phyloP scores from a whole-genome alignment of 805 yeast genomes.

The Naumovozyma baii region DNA sequence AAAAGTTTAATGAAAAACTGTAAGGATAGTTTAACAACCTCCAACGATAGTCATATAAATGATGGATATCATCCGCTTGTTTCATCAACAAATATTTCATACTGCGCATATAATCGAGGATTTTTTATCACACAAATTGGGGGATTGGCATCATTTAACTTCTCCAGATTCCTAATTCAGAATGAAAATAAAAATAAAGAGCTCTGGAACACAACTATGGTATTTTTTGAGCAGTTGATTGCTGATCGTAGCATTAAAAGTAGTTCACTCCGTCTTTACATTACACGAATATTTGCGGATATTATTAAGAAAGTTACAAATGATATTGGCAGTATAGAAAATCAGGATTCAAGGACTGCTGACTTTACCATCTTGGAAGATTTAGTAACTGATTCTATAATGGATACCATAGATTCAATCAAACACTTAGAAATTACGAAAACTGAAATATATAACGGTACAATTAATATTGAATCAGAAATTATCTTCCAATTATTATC shows the following conservation, averaged over 20 bases:
- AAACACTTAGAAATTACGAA: constrained; percentile 24
- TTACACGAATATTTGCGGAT: constrained; percentile 44
- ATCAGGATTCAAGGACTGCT: constrained; percentile 9
- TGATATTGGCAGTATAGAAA: constrained; percentile 19
- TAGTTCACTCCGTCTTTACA: constrained; percentile 38
- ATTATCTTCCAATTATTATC: constrained; percentile 52
- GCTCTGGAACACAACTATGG: constrained; percentile 41
- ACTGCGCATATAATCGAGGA: constrained; percentile 45
- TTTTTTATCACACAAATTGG: constrained; percentile 48
- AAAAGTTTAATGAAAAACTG: constrained; percentile 32
- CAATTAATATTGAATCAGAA: constrained; percentile 51
- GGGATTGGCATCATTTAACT: constrained; percentile 43
- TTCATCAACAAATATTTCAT: constrained; percentile 14
- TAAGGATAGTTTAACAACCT: background rate
- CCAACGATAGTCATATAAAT: background rate
- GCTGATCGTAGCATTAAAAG: constrained; percentile 33
- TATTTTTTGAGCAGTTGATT: constrained; percentile 38
- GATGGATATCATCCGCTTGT: constrained; percentile 17
- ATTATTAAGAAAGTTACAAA: constrained; percentile 33
- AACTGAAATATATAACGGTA: constrained; percentile 30
- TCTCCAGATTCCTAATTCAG: constrained; percentile 37
- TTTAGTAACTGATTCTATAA: constrained; percentile 41
- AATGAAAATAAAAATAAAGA: constrained; percentile 24
- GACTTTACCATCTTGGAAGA: constrained; percentile 32
- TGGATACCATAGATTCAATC: constrained; percentile 36